Conservation (phyloP, 2,329 filamentous ascomycete species). For the Trichoderma pleuroti region DNA sequence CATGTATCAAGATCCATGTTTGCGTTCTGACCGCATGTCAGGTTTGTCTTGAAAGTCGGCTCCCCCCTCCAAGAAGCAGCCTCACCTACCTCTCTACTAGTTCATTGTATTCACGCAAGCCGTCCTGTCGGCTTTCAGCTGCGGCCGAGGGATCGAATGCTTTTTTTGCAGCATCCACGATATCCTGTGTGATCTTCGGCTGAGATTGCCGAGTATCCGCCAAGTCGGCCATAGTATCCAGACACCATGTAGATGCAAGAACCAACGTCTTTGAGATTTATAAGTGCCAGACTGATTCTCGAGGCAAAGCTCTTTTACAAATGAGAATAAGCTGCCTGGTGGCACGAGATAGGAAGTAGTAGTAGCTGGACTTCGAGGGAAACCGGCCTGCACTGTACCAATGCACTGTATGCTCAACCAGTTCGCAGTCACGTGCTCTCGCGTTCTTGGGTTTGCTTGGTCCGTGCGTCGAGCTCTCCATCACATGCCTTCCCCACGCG, state of each 20-base stretch:
- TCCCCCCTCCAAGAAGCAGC: neutral
- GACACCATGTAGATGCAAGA: neutral
- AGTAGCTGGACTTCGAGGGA: neutral
- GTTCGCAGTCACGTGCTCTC: conserved; percentile 18
- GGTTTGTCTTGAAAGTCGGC: neutral
- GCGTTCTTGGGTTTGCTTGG: neutral
- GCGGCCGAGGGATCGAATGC: conserved; percentile 47
- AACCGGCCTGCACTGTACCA: neutral
- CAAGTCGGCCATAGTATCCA: conserved; percentile 29
- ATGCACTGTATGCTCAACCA: neutral
- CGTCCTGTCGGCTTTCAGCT: conserved; percentile 33
- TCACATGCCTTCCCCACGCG: conserved; percentile 12
- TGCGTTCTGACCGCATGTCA: conserved; percentile 29
- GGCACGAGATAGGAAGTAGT: neutral
- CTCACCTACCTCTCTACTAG: conserved; percentile 46
- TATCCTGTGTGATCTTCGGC: conserved; percentile 33
- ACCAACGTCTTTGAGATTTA: neutral
- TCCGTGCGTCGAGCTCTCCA: conserved; percentile 5
- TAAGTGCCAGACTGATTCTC: neutral
- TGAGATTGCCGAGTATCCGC: conserved; percentile 22
- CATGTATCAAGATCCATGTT: conserved; percentile 54
- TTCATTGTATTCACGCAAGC: conserved; percentile 41
- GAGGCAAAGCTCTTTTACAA: neutral
- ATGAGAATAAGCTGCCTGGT: neutral
- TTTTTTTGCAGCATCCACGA: conserved; percentile 42